phyloP scores from a whole-genome alignment of 2,329 filamentous ascomycete genomes.

The Calonectria hawksworthii region DNA sequence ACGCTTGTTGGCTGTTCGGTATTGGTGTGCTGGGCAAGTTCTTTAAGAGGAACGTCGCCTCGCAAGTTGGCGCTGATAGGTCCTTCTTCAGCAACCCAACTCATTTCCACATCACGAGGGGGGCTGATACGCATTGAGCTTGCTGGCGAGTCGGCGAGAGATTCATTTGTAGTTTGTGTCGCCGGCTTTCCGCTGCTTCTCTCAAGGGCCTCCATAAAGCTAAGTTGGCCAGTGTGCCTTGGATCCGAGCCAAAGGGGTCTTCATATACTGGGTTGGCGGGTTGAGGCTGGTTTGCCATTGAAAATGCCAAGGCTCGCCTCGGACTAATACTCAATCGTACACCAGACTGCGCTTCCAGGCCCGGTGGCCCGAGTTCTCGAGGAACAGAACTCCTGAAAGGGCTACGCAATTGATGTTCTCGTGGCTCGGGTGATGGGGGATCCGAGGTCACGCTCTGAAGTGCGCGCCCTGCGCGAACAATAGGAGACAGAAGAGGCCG shows the following conservation, averaged over 20 bases:
- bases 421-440: conserved; percentile 67
- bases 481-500: conserved; percentile 69
- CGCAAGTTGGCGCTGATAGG: conserved; percentile 53
- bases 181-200: conserved; percentile 39
- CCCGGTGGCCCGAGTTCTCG: conserved; percentile 51
- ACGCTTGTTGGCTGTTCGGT: not conserved
- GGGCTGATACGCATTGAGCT: conserved; percentile 52
- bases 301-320: conserved; percentile 37
- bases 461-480: conserved; percentile 67
- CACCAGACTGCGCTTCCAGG: conserved; percentile 43
- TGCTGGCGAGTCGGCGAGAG: conserved; percentile 45
- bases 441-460: conserved; percentile 72
- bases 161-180: conserved; percentile 28
- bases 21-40: conserved; percentile 35
- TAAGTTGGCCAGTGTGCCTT: conserved; percentile 46
- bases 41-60: conserved; percentile 52
- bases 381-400: conserved; percentile 62
- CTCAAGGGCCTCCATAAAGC: conserved; percentile 51
- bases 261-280: conserved; percentile 36
- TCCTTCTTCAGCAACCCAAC: conserved; percentile 57
- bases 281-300: conserved; percentile 26
- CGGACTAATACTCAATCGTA: conserved; percentile 49
- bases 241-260: conserved; percentile 48
- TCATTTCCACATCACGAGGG: conserved; percentile 57
- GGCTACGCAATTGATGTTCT: conserved; percentile 68